A percentile compares a stretch with the other conserved stretches of the same genome.
These are phyloP conservation scores for Carex kokanica DNA, from an alignment of 176 grass and related monocot species.

Conservation along the genomic window DNA sequence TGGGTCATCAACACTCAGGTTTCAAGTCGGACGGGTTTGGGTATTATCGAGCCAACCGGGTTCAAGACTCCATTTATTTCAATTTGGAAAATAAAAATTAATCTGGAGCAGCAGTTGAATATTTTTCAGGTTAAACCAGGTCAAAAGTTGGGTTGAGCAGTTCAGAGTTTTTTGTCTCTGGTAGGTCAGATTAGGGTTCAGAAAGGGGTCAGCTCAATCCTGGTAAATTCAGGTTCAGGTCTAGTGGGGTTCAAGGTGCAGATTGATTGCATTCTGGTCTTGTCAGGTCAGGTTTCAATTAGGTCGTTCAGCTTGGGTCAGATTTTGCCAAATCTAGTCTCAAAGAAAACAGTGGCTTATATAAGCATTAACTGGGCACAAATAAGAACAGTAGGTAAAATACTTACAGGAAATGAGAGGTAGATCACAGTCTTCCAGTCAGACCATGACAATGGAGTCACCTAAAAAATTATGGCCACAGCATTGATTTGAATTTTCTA, in stretches of 20 bases:
- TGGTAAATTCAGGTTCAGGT: not conserved
- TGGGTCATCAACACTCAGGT: not conserved
- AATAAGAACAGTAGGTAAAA: constrained; percentile 20
- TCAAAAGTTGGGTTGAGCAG: not conserved
- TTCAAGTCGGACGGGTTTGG: not conserved
- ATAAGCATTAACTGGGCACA: not conserved
- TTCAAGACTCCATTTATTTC: not conserved
- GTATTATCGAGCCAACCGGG: not conserved
- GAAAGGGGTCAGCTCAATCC: not conserved
- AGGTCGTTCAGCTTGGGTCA: not conserved
- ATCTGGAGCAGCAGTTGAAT: not conserved
- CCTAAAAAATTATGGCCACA: constrained; percentile 46
- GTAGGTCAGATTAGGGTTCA: not conserved
- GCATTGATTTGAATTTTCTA: not conserved
- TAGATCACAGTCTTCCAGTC: constrained; percentile 95
- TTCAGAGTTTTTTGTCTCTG: not conserved
- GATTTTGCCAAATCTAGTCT: not conserved
- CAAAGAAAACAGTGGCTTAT: constrained; percentile 1
- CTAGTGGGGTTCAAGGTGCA: not conserved
- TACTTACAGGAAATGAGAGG: constrained; percentile 91
- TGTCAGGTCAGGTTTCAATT: not conserved
- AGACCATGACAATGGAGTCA: constrained; percentile 81
- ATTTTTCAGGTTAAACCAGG: not conserved
- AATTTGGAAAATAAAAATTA: not conserved
- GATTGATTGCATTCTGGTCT: not conserved